phyloP scores from a whole-genome alignment of 345 rosid species.

The Erodium maritimum region DNA sequence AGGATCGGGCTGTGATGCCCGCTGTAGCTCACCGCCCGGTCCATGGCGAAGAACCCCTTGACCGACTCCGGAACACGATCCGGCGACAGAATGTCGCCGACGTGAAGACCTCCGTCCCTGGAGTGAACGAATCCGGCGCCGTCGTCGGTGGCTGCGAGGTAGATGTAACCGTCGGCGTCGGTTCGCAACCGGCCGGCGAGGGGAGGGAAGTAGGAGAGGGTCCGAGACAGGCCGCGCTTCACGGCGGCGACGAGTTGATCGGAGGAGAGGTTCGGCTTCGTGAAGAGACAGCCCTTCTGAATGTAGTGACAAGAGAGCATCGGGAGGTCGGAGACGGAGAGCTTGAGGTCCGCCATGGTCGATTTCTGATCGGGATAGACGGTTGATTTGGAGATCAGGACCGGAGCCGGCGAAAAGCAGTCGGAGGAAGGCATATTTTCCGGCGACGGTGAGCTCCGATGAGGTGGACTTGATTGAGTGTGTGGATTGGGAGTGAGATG shows the following conservation, averaged over 20 bases:
- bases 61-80: conserved; percentile 42
- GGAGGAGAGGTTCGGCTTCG: conserved; percentile 25
- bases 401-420: conserved; percentile 19
- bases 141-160: conserved; percentile 53
- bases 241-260: conserved; percentile 26
- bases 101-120: conserved; percentile 17
- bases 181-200: conserved; percentile 77
- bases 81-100: conserved; percentile 41
- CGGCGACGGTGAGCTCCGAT: neutral
- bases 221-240: conserved; percentile 33
- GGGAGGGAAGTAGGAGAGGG: conserved; percentile 65
- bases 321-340: conserved; percentile 90
- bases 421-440: conserved; percentile 32
- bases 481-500: conserved; percentile 10
- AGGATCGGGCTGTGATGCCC: conserved; percentile 66
- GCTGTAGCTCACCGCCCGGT: conserved; percentile 52
- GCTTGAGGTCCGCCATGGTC: conserved; percentile 48
- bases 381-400: conserved; percentile 34
- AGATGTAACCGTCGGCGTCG: conserved; percentile 34
- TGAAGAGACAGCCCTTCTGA: conserved; percentile 76
- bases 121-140: conserved; percentile 63
- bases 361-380: conserved; percentile 49
- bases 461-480: neutral
- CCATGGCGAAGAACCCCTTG: conserved; percentile 46
- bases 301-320: conserved; percentile 95